Percentiles rank a stretch among this genome's conserved stretches.
Conservation (phyloP, 2,329 filamentous ascomycete genomes). For the Westerdykella sp. region DNA sequence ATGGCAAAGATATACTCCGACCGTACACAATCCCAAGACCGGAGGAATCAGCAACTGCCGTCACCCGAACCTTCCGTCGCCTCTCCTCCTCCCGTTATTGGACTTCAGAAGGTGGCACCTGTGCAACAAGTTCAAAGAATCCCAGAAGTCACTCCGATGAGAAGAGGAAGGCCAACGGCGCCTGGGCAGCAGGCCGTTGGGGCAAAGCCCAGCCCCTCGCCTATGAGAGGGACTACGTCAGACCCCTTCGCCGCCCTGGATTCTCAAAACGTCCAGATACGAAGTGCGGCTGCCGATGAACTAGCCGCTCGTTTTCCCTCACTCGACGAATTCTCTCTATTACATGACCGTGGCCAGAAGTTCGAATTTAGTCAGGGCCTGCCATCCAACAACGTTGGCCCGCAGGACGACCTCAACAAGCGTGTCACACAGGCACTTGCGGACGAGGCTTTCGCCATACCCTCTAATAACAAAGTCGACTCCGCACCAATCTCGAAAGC, state of each 20-base stretch:
- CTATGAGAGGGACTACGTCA: conserved; percentile 60
- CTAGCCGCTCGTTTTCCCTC: conserved; percentile 81
- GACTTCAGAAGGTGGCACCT: conserved; percentile 74
- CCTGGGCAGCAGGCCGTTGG: conserved; percentile 40
- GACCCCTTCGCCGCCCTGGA: conserved; percentile 93
- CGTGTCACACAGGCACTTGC: conserved; percentile 70
- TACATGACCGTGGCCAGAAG: conserved; percentile 76
- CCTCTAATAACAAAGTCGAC: conserved; percentile 15
- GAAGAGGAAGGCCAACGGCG: conserved; percentile 68
- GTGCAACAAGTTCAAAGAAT: conserved; percentile 64
- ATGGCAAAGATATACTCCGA: conserved; percentile 43
- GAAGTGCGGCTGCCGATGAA: conserved; percentile 61
- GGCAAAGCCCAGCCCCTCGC: conserved; percentile 59
- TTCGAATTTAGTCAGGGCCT: conserved; percentile 67
- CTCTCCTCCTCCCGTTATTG: conserved; percentile 56
- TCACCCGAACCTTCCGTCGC: conserved; percentile 48
- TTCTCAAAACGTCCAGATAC: conserved; percentile 48
- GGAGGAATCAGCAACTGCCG: conserved; percentile 55
- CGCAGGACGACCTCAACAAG: conserved; percentile 52
- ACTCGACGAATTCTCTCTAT: conserved; percentile 83
- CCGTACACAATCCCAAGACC: conserved; percentile 58
- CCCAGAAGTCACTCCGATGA: conserved; percentile 90
- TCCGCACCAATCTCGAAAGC: conserved; percentile 24
- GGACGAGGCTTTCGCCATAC: conserved; percentile 69
- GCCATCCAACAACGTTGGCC: conserved; percentile 2